Percentiles rank a stretch among this genome's conserved stretches.
phyloP scores from a whole-genome alignment of 495 filamentous ascomycete species.

The Platismatia glauca region DNA sequence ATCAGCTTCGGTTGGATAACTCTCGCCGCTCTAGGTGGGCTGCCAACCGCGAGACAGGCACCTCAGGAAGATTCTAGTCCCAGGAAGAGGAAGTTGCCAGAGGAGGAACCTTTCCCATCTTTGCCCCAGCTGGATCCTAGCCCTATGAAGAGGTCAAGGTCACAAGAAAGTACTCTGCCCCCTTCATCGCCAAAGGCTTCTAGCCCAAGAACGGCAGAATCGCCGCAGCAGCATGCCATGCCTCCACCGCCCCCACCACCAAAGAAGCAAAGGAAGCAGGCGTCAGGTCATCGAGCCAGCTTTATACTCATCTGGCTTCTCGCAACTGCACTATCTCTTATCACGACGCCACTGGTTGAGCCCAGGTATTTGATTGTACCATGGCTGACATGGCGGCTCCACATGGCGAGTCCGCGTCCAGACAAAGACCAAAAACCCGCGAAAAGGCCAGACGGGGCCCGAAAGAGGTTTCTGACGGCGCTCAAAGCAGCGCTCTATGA shows the following conservation, averaged over 20 bases:
- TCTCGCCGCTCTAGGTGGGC: constrained; percentile 46
- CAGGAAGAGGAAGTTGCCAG: constrained; percentile 7
- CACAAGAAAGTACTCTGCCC: not conserved
- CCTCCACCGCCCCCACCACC: not conserved
- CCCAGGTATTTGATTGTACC: constrained; percentile 91
- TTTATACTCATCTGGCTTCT: constrained; percentile 62
- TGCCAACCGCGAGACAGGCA: constrained; percentile 21
- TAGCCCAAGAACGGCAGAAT: not conserved
- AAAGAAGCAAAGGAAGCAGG: not conserved
- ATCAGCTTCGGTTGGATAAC: constrained; percentile 51
- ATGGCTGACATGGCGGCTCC: constrained; percentile 87
- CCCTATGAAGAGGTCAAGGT: not conserved
- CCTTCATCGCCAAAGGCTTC: not conserved
- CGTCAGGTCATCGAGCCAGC: constrained; percentile 31
- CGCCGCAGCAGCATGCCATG: constrained; percentile 17
- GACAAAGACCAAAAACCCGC: constrained; percentile 23
- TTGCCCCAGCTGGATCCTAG: not conserved
- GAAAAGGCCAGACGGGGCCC: constrained; percentile 15
- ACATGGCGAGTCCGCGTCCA: constrained; percentile 49
- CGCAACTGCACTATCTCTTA: constrained; percentile 63
- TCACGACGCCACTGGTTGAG: constrained; percentile 87
- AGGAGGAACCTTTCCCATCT: constrained; percentile 15
- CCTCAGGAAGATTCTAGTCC: not conserved
- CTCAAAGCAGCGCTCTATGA: constrained; percentile 15
- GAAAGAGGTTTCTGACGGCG: not conserved